These are phyloP conservation scores for Primulina tabacum DNA, from an alignment of 257 asterid genomes.

Conservation along the genomic window DNA sequence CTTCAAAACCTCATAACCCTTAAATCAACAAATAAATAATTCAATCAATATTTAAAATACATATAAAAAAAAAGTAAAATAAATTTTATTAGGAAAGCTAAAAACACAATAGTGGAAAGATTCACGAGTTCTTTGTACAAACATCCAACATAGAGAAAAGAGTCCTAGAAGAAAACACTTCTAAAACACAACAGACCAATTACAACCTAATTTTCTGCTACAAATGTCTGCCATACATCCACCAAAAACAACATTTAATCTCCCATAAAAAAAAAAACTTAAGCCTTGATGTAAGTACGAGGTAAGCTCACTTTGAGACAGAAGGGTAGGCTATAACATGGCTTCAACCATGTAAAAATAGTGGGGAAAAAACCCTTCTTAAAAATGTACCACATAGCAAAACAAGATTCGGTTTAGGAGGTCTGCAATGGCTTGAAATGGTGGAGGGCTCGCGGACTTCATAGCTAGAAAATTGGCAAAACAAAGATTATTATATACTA, in stretches of 20 bases:
- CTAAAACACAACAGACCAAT: background rate
- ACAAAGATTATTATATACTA: background rate
- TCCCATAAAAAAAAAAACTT: constrained; percentile 1
- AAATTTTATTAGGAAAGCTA: no score
- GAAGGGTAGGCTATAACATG: constrained; percentile 41
- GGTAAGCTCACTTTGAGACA: constrained; percentile 32
- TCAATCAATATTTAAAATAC: no score
- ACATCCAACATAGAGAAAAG: background rate
- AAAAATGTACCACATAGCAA: constrained; percentile 40
- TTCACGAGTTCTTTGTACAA: background rate
- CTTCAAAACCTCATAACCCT: no score
- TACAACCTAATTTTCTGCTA: background rate
- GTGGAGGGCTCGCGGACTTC: constrained; percentile 22
- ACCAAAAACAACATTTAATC: background rate
- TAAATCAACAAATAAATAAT: no score
- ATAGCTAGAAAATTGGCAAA: constrained; percentile 8
- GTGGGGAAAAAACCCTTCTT: constrained; percentile 31
- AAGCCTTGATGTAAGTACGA: constrained; percentile 19
- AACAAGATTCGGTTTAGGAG: constrained; percentile 12
- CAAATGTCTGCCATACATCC: background rate
- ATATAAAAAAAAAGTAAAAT: no score
- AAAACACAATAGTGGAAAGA: background rate
- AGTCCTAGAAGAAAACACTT: background rate
- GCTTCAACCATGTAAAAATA: constrained; percentile 41
- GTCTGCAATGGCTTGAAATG: constrained; percentile 15